Conservation (phyloP, 2,329 filamentous ascomycete genomes). For the Fusarium piperis region DNA sequence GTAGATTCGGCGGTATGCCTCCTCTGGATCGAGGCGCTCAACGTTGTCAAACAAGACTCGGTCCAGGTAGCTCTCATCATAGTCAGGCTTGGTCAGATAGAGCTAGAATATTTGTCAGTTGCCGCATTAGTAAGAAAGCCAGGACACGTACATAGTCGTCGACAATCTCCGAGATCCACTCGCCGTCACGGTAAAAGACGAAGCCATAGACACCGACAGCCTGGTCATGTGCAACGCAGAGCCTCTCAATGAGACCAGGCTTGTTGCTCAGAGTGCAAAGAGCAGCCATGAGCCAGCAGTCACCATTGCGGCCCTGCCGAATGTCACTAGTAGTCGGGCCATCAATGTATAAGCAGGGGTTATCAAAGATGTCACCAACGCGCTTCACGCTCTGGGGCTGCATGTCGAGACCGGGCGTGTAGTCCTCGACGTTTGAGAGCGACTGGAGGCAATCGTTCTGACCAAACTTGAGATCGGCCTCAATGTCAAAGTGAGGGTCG, state of each 20-base stretch:
- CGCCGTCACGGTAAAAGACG: conserved; percentile 83
- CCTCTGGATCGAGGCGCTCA: conserved; percentile 62
- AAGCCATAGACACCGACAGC: conserved; percentile 85
- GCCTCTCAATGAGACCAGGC: conserved; percentile 73
- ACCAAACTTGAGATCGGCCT: conserved; percentile 75
- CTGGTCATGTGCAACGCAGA: conserved; percentile 79
- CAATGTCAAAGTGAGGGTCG: conserved; percentile 88
- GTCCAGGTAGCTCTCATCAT: conserved; percentile 65
- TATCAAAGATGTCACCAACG: conserved; percentile 79
- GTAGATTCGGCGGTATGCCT: conserved; percentile 73
- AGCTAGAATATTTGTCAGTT: conserved; percentile 44
- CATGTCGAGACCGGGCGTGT: conserved; percentile 46
- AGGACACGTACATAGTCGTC: conserved; percentile 58
- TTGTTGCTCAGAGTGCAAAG: conserved; percentile 81
- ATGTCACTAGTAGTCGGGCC: conserved; percentile 81
- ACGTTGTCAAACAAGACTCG: conserved; percentile 55
- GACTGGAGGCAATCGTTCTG: conserved; percentile 60
- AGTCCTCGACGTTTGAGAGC: conserved; percentile 48
- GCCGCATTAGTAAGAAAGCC: background rate
- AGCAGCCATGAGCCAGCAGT: conserved; percentile 89
- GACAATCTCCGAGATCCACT: conserved; percentile 71
- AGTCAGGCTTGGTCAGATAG: conserved; percentile 66
- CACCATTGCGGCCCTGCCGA: conserved; percentile 79
- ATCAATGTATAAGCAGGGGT: conserved; percentile 80
- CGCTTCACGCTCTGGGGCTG: conserved; percentile 70